These are phyloP conservation scores for Pseudogymnoascus verrucosus DNA, from an alignment of 2,329 filamentous ascomycete genomes.

Conservation along the genomic window DNA sequence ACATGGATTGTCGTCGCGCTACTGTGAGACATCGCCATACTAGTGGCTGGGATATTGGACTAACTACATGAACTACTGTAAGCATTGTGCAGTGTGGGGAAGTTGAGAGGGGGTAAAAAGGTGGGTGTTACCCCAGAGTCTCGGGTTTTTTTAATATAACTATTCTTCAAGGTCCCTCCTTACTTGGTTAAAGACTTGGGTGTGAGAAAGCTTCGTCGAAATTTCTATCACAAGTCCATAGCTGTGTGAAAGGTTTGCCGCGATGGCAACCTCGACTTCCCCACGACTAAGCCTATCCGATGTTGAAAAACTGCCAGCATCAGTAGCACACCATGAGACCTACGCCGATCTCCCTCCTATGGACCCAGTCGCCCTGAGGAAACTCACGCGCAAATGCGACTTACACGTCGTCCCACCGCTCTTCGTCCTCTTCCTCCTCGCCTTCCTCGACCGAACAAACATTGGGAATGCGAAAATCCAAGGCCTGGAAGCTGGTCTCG, in stretches of 20 bases:
- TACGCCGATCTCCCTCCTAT: conserved; percentile 5
- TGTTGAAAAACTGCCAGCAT: neutral
- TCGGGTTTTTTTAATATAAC: neutral
- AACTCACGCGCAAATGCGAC: conserved; percentile 19
- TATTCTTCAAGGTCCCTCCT: neutral
- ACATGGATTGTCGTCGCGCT: neutral
- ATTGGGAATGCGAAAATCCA: conserved; percentile 67
- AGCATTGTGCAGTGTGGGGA: neutral
- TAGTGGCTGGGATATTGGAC: neutral
- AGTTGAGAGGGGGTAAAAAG: neutral
- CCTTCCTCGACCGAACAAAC: conserved; percentile 70
- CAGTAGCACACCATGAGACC: neutral
- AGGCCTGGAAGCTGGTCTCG: conserved; percentile 53
- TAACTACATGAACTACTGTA: neutral
- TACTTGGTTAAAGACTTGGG: neutral
- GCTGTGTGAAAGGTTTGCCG: neutral
- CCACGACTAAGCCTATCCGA: neutral
- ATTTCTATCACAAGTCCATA: neutral
- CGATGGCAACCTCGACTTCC: neutral
- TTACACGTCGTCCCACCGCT: conserved; percentile 28
- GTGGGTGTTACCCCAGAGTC: neutral
- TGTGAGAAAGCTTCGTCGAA: neutral
- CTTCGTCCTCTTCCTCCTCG: conserved; percentile 63
- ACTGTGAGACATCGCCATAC: neutral
- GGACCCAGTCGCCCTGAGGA: conserved; percentile 14